phyloP scores from a whole-genome alignment of 1,284 basidiomycete species.

The Moesziomyces sp. region DNA sequence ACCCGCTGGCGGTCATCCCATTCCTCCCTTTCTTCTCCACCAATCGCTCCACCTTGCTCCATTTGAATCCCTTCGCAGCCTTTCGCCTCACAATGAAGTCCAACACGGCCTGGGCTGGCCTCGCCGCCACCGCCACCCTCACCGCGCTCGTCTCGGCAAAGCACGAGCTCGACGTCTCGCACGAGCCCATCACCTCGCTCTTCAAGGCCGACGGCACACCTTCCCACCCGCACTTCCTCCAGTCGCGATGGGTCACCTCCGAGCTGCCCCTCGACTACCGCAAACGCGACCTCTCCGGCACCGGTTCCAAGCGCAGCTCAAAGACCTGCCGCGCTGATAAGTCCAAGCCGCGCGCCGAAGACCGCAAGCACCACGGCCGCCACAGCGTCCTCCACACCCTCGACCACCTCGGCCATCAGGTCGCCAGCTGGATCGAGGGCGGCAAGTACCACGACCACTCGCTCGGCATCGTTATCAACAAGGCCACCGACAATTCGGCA shows the following conservation, averaged over 20 bases:
- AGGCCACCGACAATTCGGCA: conserved; percentile 45
- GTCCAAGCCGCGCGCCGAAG: background rate
- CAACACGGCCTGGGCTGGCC: conserved; percentile 20
- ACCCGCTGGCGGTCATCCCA: background rate
- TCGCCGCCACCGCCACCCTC: conserved; percentile 36
- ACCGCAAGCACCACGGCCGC: conserved; percentile 5
- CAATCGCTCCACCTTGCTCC: background rate
- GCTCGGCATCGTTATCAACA: conserved; percentile 50
- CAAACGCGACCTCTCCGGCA: conserved; percentile 29
- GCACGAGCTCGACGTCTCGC: conserved; percentile 37
- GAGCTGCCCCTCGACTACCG: conserved; percentile 39
- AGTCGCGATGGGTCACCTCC: conserved; percentile 41
- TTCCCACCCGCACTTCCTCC: conserved; percentile 33
- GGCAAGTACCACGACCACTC: conserved; percentile 39
- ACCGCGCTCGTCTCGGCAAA: conserved; percentile 14
- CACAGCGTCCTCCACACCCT: conserved; percentile 15
- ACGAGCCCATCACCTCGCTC: conserved; percentile 37
- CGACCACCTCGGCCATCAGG: conserved; percentile 24
- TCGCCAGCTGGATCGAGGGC: conserved; percentile 35
- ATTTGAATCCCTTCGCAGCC: background rate
- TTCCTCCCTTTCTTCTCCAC: background rate
- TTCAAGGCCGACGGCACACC: conserved; percentile 32
- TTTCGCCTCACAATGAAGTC: conserved; percentile 27
- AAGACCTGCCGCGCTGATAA: conserved; percentile 18
- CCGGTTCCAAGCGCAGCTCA: conserved; percentile 27